Conservation (phyloP, 371 early-diverging fungal species). For the Coemansia sp. region DNA sequence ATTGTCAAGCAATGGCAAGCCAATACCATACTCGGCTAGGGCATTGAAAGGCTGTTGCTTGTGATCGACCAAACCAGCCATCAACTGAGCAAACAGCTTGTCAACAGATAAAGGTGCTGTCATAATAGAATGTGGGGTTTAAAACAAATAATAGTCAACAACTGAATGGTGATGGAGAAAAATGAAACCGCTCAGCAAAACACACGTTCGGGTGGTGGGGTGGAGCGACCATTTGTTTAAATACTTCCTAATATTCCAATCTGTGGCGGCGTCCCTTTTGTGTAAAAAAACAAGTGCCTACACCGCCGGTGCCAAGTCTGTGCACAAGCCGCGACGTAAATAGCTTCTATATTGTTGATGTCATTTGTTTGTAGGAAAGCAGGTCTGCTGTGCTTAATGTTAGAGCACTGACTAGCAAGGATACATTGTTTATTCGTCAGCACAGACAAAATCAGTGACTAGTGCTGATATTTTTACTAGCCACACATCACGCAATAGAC, state of each 20-base stretch:
- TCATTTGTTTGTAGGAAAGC: not conserved
- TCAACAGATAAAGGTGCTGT: not conserved
- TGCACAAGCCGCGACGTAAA: not conserved
- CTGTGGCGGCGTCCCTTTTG: constrained; percentile 1
- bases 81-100: not conserved
- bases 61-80: not conserved
- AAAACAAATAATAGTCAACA: not conserved
- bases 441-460: not conserved
- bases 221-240: not conserved
- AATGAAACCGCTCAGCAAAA: constrained; percentile 1
- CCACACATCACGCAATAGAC: not conserved
- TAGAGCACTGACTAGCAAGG: not conserved
- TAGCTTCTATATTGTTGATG: not conserved
- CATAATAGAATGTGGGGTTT: not conserved
- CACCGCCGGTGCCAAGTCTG: not conserved
- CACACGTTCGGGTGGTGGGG: not conserved
- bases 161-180: not conserved
- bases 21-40: not conserved
- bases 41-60: not conserved
- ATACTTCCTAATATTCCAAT: not conserved
- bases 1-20: not conserved
- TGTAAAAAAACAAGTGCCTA: not conserved
- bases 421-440: not conserved
- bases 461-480: not conserved
- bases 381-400: not conserved